Percentiles rank a stretch among this genome's conserved stretches.
Evolutionary conservation across 305 asterid genomes (phyloP).

Genomic region (Andrographis paniculata): DNA sequence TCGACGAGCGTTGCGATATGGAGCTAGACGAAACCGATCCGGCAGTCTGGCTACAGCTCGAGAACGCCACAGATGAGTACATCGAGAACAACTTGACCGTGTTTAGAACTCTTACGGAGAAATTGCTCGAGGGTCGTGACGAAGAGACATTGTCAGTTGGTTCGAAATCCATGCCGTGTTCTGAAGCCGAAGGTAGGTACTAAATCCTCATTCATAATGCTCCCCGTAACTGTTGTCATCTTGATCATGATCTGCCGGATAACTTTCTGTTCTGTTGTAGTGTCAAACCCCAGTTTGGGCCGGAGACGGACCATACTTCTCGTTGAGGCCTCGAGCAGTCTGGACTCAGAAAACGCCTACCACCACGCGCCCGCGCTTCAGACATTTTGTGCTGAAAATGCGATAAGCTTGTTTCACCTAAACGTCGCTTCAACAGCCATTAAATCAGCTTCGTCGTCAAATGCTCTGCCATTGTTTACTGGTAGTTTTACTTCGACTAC

Average conservation of each 20-base stretch:
- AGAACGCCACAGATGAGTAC: slow-evolving; percentile 84
- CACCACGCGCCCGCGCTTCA: slow-evolving; percentile 88
- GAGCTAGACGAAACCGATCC: slow-evolving; percentile 99
- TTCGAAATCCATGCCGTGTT: slow-evolving; percentile 43
- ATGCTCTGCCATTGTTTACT: slow-evolving; percentile 83
- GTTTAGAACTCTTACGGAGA: slow-evolving; percentile 68
- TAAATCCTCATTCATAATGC: slow-evolving; percentile 10
- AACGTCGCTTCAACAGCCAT: slow-evolving; percentile 48
- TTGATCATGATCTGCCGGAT: slow-evolving; percentile 6
- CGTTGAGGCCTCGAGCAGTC: slow-evolving; percentile 87
- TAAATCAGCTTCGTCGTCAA: slow-evolving; percentile 51
- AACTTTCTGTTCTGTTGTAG: slow-evolving; percentile 22
- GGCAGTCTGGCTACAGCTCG: slow-evolving; percentile 75
- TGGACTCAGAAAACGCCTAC: slow-evolving; percentile 86
- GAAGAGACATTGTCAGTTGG: slow-evolving; percentile 58
- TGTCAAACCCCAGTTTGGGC: slow-evolving; percentile 65
- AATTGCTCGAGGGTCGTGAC: slow-evolving; percentile 63
- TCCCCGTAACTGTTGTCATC: slow-evolving; percentile 16
- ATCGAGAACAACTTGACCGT: slow-evolving; percentile 49
- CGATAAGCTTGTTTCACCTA: slow-evolving; percentile 53
- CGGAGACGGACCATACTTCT: slow-evolving; percentile 91
- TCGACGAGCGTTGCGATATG: slow-evolving; percentile 98
- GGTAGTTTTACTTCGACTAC: slow-evolving; percentile 96
- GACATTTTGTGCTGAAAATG: slow-evolving; percentile 64
- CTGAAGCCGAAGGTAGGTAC: slow-evolving; percentile 52